Conservation (phyloP, 2,329 filamentous ascomycete genomes). For the Colletotrichum acutatum region DNA sequence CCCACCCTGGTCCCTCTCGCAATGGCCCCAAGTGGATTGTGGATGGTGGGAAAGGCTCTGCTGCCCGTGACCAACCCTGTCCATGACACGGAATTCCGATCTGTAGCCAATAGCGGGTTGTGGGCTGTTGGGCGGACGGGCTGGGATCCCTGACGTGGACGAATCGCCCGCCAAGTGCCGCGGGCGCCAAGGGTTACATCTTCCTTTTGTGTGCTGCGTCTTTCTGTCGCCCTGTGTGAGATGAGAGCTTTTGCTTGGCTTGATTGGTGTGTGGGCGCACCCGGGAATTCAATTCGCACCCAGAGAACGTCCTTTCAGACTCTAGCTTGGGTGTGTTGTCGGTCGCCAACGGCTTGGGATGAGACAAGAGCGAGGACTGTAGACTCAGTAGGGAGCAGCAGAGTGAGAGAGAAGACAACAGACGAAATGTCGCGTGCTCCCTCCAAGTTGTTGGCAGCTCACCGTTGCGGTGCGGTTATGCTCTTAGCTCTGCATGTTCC, state of each 20-base stretch:
- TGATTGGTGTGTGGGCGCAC: not conserved
- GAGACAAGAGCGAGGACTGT: not conserved
- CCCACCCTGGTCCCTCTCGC: not conserved
- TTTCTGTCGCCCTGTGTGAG: not conserved
- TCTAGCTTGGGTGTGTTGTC: constrained; percentile 1
- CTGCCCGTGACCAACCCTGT: constrained; percentile 5
- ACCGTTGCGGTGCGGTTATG: constrained; percentile 4
- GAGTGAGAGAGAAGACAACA: not conserved
- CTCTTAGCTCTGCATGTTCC: not conserved
- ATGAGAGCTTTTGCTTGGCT: not conserved
- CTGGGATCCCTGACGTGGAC: constrained; percentile 33
- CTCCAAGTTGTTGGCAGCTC: constrained; percentile 10
- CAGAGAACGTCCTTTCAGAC: not conserved
- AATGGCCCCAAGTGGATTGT: not conserved
- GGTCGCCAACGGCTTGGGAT: not conserved
- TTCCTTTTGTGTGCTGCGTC: not conserved
- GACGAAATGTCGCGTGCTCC: constrained; percentile 31
- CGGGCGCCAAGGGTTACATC: constrained; percentile 26
- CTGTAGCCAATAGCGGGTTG: constrained; percentile 6
- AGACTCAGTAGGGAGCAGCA: not conserved
- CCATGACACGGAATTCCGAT: not conserved
- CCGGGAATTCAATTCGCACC: not conserved
- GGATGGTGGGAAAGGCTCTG: not conserved
- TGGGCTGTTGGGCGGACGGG: not conserved
- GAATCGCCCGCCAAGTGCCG: constrained; percentile 31